These are phyloP conservation scores for Trichoderma sp. DNA, from an alignment of 2,329 filamentous ascomycete species.

Conservation along the genomic window DNA sequence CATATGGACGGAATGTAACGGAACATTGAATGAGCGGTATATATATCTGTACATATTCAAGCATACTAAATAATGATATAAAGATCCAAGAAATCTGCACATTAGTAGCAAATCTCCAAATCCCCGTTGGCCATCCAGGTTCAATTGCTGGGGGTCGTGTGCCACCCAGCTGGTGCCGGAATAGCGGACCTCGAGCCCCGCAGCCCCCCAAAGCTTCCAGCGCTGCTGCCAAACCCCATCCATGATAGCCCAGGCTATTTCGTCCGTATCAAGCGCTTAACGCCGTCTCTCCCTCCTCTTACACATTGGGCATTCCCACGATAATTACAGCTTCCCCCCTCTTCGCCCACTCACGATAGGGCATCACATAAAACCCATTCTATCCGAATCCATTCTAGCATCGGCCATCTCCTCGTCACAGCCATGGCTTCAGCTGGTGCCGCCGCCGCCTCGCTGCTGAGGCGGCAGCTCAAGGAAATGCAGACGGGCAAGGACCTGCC, in stretches of 20 bases:
- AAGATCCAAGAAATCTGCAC: neutral
- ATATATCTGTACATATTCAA: neutral
- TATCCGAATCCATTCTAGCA: neutral
- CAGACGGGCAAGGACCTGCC: constrained; percentile 86
- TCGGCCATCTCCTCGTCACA: constrained; percentile 25
- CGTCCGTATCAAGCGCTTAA: neutral
- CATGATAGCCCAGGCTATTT: neutral
- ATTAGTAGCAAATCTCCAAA: neutral
- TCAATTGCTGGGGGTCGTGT: neutral
- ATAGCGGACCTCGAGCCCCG: constrained; percentile 5
- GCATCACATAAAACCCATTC: neutral
- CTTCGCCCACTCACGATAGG: neutral
- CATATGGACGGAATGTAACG: neutral
- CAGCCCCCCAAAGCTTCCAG: neutral
- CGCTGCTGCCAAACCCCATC: neutral
- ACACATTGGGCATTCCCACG: neutral
- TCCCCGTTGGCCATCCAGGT: neutral
- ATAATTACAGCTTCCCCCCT: neutral
- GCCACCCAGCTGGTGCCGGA: constrained; percentile 6
- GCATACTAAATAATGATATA: neutral
- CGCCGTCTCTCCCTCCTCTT: neutral
- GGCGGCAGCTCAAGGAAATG: constrained; percentile 90
- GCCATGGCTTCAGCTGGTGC: constrained; percentile 41
- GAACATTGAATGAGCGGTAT: neutral
- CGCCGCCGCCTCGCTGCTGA: constrained; percentile 70